Percentiles rank a stretch among this genome's conserved stretches.
These are phyloP conservation scores for Moricandia moricandioides DNA, from an alignment of 345 rosid genomes.

Conservation along the genomic window DNA sequence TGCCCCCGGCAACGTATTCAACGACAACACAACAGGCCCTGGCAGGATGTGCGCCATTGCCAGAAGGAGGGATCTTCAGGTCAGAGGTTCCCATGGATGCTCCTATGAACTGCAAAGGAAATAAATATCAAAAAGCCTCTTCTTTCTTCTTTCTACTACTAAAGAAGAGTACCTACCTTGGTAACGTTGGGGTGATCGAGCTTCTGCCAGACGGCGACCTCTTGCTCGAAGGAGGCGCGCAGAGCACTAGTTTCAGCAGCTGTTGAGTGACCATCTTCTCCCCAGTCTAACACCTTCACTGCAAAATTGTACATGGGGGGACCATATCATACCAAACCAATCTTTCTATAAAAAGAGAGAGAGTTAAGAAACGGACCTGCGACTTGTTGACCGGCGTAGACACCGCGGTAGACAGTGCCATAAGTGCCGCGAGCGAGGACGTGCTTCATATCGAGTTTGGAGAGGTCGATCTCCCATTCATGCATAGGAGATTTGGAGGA, in stretches of 20 bases:
- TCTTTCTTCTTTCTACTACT: neutral
- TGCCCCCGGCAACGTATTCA: slow-evolving; percentile 74
- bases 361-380: slow-evolving; percentile 47
- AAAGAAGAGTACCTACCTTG: slow-evolving; percentile 39
- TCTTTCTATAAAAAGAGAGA: neutral
- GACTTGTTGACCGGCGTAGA: slow-evolving; percentile 69
- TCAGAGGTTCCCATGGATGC: slow-evolving; percentile 90
- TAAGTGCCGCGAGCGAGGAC: slow-evolving; percentile 73
- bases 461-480: slow-evolving; percentile 71
- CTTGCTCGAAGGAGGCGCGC: slow-evolving; percentile 71
- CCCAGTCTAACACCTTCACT: slow-evolving; percentile 86
- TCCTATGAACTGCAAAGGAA: slow-evolving; percentile 56
- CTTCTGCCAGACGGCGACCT: slow-evolving; percentile 91
- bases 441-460: slow-evolving; percentile 58
- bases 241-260: slow-evolving; percentile 46
- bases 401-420: slow-evolving; percentile 71
- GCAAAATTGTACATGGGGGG: neutral
- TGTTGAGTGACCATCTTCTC: slow-evolving; percentile 65
- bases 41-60: slow-evolving; percentile 46
- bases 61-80: slow-evolving; percentile 55
- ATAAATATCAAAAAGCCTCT: neutral
- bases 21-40: slow-evolving; percentile 85
- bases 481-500: neutral
- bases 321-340: neutral
- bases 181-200: slow-evolving; percentile 84